These are phyloP conservation scores for Triangularia verruculosa DNA, from an alignment of 2,329 filamentous ascomycete genomes.

Conservation along the genomic window DNA sequence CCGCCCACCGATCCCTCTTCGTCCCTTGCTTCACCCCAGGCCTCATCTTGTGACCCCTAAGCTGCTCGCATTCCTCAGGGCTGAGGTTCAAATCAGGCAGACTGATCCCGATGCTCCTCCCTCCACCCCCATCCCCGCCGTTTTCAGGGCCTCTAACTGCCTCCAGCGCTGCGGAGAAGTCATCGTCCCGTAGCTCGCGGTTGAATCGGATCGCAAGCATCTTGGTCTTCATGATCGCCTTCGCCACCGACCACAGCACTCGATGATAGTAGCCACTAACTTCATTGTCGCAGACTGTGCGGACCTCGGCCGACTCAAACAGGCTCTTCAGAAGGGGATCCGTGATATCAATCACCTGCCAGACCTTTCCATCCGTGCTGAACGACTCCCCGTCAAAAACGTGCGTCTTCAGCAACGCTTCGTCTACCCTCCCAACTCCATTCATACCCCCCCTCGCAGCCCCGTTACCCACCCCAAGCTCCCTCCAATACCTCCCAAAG, in stretches of 20 bases:
- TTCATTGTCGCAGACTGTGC: constrained; percentile 54
- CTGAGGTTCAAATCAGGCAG: constrained; percentile 41
- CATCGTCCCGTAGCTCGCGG: constrained; percentile 47
- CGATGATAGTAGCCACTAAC: constrained; percentile 82
- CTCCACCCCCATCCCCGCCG: constrained; percentile 26
- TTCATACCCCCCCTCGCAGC: neutral
- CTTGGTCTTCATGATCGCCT: constrained; percentile 85
- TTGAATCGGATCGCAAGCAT: constrained; percentile 64
- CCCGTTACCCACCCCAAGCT: constrained; percentile 20
- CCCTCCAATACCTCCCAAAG: constrained; percentile 31
- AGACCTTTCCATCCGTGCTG: constrained; percentile 79
- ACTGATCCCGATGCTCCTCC: constrained; percentile 36
- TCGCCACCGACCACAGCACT: constrained; percentile 78
- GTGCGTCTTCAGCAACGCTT: constrained; percentile 51
- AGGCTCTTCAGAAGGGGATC: constrained; percentile 71
- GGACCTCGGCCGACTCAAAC: constrained; percentile 60
- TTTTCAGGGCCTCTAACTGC: constrained; percentile 24
- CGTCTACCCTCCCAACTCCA: constrained; percentile 7
- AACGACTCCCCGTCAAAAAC: constrained; percentile 79
- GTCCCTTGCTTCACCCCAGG: constrained; percentile 24
- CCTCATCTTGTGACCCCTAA: constrained; percentile 35
- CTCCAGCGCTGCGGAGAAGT: constrained; percentile 44
- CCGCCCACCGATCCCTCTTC: constrained; percentile 21
- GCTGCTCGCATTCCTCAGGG: constrained; percentile 35
- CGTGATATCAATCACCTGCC: constrained; percentile 89